phyloP scores from a whole-genome alignment of 805 yeast species.

The Kodamaea fukazawae region DNA sequence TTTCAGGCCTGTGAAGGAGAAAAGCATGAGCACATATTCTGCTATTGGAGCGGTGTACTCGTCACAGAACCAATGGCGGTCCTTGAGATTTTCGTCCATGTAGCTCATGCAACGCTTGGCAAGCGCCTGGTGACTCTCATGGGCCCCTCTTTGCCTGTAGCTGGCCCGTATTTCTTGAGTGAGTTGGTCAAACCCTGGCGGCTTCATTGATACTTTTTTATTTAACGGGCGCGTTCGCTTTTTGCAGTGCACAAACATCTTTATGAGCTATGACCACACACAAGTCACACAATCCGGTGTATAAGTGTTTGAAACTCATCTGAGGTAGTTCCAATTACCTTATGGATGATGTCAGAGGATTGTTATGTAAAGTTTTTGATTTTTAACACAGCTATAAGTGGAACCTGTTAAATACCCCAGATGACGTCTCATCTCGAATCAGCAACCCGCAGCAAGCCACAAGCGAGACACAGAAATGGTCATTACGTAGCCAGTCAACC shows the following conservation, averaged over 20 bases:
- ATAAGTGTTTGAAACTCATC: too few species aligned
- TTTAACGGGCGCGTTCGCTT: neutral
- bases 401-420: too few species aligned
- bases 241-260: neutral
- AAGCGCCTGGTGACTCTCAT: slow-evolving; percentile 26
- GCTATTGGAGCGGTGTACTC: slow-evolving; percentile 46
- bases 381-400: too few species aligned
- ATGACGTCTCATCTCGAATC: too few species aligned
- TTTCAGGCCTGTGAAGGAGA: slow-evolving; percentile 43
- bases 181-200: slow-evolving; percentile 23
- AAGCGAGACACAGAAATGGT: too few species aligned
- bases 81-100: slow-evolving; percentile 16
- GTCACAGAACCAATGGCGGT: slow-evolving; percentile 59
- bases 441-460: too few species aligned
- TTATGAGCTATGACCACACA: too few species aligned
- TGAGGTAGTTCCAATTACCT: too few species aligned
- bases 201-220: slow-evolving; percentile 10
- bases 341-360: too few species aligned
- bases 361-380: too few species aligned
- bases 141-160: slow-evolving; percentile 26
- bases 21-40: slow-evolving; percentile 54
- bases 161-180: slow-evolving; percentile 23
- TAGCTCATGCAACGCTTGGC: slow-evolving; percentile 24
- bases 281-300: too few species aligned
- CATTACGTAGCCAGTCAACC: too few species aligned